phyloP scores from a whole-genome alignment of 2,329 filamentous ascomycete species.

The Pseudogymnoascus sp. region DNA sequence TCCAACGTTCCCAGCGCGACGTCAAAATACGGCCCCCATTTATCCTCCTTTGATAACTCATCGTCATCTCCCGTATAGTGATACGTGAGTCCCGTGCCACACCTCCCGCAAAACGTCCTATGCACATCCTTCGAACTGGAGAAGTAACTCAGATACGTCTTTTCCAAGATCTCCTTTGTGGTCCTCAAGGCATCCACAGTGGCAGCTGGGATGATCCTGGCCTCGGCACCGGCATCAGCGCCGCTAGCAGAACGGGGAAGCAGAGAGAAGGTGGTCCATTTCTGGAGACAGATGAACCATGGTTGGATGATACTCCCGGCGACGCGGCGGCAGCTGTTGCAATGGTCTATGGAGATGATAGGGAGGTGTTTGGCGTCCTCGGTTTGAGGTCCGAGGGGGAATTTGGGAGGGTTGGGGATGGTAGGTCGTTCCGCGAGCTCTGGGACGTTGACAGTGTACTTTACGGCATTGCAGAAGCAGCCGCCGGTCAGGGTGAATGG shows the following conservation, averaged over 20 bases:
- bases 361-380: slow-evolving; percentile 20
- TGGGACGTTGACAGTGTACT: slow-evolving; percentile 24
- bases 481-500: slow-evolving; percentile 23
- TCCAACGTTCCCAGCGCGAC: slow-evolving; percentile 24
- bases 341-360: slow-evolving; percentile 25
- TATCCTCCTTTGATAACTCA: background rate
- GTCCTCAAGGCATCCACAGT: slow-evolving; percentile 13
- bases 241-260: slow-evolving; percentile 6
- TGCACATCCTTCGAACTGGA: slow-evolving; percentile 20
- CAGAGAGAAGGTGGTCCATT: slow-evolving; percentile 25
- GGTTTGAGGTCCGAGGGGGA: slow-evolving; percentile 13
- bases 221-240: slow-evolving; percentile 2
- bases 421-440: slow-evolving; percentile 17
- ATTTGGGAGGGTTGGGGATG: background rate
- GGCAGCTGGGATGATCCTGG: background rate
- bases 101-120: slow-evolving; percentile 26
- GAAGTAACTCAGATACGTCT: slow-evolving; percentile 16
- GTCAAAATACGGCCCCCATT: slow-evolving; percentile 18
- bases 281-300: slow-evolving; percentile 25
- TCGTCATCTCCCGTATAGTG: slow-evolving; percentile 16
- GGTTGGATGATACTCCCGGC: slow-evolving; percentile 21
- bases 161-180: slow-evolving; percentile 12
- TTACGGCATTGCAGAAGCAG: slow-evolving; percentile 26
- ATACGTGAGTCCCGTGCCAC: slow-evolving; percentile 25
- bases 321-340: slow-evolving; percentile 22